Conservation (phyloP, 2,329 filamentous ascomycete genomes). For the Metarhizium sp. region DNA sequence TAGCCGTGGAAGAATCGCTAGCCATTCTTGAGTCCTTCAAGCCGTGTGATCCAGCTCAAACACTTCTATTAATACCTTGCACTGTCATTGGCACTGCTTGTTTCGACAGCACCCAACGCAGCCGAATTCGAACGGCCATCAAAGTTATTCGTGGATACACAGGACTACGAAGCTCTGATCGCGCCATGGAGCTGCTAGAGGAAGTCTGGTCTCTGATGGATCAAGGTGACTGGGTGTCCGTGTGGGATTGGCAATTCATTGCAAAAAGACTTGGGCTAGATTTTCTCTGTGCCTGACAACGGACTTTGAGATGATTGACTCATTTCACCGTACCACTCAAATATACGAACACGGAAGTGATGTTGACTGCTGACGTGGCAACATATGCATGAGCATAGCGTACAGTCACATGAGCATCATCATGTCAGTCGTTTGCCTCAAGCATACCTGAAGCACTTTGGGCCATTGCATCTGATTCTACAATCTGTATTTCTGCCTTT, state of each 20-base stretch:
- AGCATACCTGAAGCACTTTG: neutral
- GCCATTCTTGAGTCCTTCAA: conserved; percentile 44
- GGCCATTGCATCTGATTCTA: neutral
- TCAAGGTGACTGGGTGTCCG: conserved; percentile 43
- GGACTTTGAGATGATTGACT: neutral
- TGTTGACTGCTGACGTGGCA: neutral
- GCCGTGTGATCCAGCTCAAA: conserved; percentile 48
- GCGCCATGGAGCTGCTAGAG: conserved; percentile 43
- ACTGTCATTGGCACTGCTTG: conserved; percentile 52
- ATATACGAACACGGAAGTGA: neutral
- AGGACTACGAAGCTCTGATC: conserved; percentile 48
- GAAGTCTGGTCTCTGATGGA: conserved; percentile 53
- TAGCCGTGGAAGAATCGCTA: conserved; percentile 48
- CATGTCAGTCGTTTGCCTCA: neutral
- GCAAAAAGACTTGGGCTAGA: conserved; percentile 43
- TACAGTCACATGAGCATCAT: neutral
- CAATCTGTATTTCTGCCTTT: neutral
- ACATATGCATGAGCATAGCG: neutral
- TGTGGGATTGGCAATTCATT: conserved; percentile 57
- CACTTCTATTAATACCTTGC: conserved; percentile 50
- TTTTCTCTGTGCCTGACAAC: conserved; percentile 40
- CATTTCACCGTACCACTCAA: neutral
- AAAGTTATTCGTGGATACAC: conserved; percentile 47
- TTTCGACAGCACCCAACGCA: conserved; percentile 42
- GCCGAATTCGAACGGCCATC: conserved; percentile 41